Evolutionary conservation across 441 rosid genomes (phyloP), one percentile per base, ranked within the genome.

Genomic region (Corymbia citriodora): DNA sequence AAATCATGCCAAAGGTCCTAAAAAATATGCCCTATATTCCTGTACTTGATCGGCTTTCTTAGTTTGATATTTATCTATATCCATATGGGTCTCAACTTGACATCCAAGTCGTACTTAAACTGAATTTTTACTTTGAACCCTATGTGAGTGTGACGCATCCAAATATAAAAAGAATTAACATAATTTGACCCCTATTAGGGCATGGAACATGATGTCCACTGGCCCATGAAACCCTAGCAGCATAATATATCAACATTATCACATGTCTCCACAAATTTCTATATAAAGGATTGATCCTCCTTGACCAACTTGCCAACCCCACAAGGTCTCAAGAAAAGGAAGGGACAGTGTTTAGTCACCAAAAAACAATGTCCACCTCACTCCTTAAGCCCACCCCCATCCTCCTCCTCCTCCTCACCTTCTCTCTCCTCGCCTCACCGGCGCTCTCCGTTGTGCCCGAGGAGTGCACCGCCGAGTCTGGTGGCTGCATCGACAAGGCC

Each of bases 401-500:
- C 91, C 74, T 92, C 91, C 83, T 92, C 91, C 86, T 93, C 91
- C 86, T 33, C 33, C 33, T 33, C 33, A 33, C 82, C 63, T 87
- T 92, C 54, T 90, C 92, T 83, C 57, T 92, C 74, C 88, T 89
- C 53, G 33, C 85, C 27, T 88, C 89, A 3, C 89, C 48, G 29
- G 91, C 90, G 74, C 92, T 59, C 87, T 93, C 88, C 11, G 89
- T 89, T 61, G 65, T 33, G 70, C 92, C 94, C 0, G 90, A 89
- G 5, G 94, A 93, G 16, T 95, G 95, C 40, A 83, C 89, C 48
- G 87, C 92, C 12, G 93, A 93, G 19, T 16, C 87, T 4, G 88
- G 92, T 50, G 68, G 90, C 0, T 95, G 96, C 89, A 91, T 90
- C 88, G 90, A 95, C 94, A 95, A 94, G 88, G 88, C 91, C 13